A percentile compares a stretch with the other conserved stretches of the same genome.
phyloP scores from a whole-genome alignment of 2,329 filamentous ascomycete genomes.

The Alternaria sp. region DNA sequence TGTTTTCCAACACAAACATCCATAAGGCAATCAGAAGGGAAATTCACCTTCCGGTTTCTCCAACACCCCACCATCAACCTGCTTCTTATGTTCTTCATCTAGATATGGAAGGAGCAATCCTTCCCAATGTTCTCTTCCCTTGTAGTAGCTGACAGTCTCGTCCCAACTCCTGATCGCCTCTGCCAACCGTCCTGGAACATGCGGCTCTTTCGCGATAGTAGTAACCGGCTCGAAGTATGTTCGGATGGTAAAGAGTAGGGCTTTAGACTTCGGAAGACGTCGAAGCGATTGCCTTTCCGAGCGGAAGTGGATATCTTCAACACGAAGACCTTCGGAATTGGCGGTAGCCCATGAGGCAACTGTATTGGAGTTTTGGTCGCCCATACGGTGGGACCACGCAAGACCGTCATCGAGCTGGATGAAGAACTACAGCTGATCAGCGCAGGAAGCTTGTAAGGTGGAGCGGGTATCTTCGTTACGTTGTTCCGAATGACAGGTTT shows the following conservation, averaged over 20 bases:
- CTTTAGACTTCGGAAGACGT: slow-evolving; percentile 3
- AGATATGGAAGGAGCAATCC: not conserved
- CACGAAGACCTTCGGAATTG: not conserved
- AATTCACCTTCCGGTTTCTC: not conserved
- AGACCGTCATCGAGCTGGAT: slow-evolving; percentile 7
- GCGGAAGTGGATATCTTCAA: slow-evolving; percentile 7
- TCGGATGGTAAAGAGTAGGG: not conserved
- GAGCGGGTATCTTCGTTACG: not conserved
- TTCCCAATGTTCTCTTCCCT: slow-evolving; percentile 1
- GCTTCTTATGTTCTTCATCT: slow-evolving; percentile 6
- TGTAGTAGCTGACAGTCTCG: not conserved
- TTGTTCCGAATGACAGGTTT: slow-evolving; percentile 5
- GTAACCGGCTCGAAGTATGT: slow-evolving; percentile 8
- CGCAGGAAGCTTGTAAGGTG: not conserved
- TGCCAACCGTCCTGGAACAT: slow-evolving; percentile 4
- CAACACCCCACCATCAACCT: not conserved
- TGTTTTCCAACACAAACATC: not conserved
- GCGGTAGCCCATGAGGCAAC: slow-evolving; percentile 7
- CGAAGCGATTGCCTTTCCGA: slow-evolving; percentile 1
- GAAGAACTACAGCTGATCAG: not conserved
- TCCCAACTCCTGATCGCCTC: slow-evolving; percentile 4
- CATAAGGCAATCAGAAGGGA: not conserved
- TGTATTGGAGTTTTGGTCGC: slow-evolving; percentile 1
- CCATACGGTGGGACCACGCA: slow-evolving; percentile 5
- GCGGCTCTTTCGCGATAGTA: slow-evolving; percentile 5